Percentiles rank a stretch among this genome's conserved stretches.
These are phyloP conservation scores for Brassica juncea DNA, from an alignment of 345 rosid species.

Conservation along the genomic window DNA sequence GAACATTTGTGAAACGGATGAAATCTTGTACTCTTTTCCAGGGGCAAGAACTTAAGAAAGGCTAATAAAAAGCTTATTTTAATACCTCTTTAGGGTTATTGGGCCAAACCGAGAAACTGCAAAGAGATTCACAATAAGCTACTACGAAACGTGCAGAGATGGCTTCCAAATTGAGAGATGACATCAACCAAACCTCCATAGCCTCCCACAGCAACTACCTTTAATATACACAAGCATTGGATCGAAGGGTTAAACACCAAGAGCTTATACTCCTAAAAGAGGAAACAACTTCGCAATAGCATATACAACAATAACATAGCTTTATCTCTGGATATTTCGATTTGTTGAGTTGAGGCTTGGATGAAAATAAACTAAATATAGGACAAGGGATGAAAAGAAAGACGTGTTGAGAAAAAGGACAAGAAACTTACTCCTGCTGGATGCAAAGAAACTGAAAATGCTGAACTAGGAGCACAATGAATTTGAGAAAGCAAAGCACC, in stretches of 20 bases:
- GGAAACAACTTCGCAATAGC: neutral
- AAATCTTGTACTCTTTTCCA: slow-evolving; percentile 1
- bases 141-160: slow-evolving; percentile 82
- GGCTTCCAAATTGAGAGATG: slow-evolving; percentile 91
- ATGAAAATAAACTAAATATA: neutral
- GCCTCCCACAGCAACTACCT: slow-evolving; percentile 87
- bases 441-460: slow-evolving; percentile 77
- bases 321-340: neutral
- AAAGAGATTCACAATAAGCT: slow-evolving; percentile 38
- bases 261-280: slow-evolving; percentile 1
- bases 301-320: neutral
- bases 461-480: slow-evolving; percentile 81
- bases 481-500: slow-evolving; percentile 74
- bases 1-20: slow-evolving; percentile 4
- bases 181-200: slow-evolving; percentile 89
- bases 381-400: neutral
- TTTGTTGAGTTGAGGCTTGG: neutral
- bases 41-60: neutral
- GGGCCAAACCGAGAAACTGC: neutral
- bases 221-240: slow-evolving; percentile 21
- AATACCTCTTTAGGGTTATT: neutral
- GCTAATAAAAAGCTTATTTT: neutral
- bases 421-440: slow-evolving; percentile 64
- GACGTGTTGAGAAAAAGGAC: neutral
- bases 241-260: neutral